Evolutionary conservation across 1,284 basidiomycete genomes (phyloP).

Genomic region (Meripilus lineatus): DNA sequence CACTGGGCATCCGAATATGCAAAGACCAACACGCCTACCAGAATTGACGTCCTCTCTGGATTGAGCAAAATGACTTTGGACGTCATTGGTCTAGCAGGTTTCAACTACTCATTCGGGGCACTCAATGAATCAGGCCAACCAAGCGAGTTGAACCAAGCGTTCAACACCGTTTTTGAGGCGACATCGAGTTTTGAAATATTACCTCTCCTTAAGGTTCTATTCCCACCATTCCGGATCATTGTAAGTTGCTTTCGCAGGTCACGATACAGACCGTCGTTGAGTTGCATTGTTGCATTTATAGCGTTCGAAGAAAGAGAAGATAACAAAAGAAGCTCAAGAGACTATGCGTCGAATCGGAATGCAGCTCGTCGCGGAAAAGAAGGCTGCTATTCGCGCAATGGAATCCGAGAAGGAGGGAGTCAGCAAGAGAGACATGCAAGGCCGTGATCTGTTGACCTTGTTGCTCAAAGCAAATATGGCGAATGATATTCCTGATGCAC

Average conservation of each 20-base stretch:
- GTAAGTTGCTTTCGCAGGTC: slow-evolving; percentile 10
- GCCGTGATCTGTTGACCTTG: slow-evolving; percentile 47
- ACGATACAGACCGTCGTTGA: slow-evolving; percentile 3
- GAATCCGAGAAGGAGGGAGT: slow-evolving; percentile 4
- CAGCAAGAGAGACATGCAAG: slow-evolving; percentile 27
- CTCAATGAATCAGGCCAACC: slow-evolving; percentile 23
- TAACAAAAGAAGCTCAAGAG: slow-evolving; percentile 1
- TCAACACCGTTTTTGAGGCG: slow-evolving; percentile 22
- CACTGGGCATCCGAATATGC: slow-evolving; percentile 17
- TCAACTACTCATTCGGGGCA: slow-evolving; percentile 49
- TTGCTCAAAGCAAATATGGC: slow-evolving; percentile 29
- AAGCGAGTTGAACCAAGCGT: slow-evolving; percentile 37
- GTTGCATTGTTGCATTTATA: neutral
- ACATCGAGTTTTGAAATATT: slow-evolving; percentile 4
- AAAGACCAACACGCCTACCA: slow-evolving; percentile 9
- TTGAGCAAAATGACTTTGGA: slow-evolving; percentile 43
- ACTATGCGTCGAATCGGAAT: slow-evolving; percentile 30
- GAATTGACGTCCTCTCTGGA: slow-evolving; percentile 37
- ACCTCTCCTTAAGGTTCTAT: slow-evolving; percentile 4
- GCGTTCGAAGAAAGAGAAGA: neutral
- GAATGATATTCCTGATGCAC: slow-evolving; percentile 47
- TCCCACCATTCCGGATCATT: slow-evolving; percentile 6
- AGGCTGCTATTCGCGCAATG: slow-evolving; percentile 24
- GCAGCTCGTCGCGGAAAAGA: slow-evolving; percentile 41
- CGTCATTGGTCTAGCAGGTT: slow-evolving; percentile 47